These are phyloP conservation scores for Boletus speciosus DNA, from an alignment of 768 basidiomycete species.

Conservation along the genomic window DNA sequence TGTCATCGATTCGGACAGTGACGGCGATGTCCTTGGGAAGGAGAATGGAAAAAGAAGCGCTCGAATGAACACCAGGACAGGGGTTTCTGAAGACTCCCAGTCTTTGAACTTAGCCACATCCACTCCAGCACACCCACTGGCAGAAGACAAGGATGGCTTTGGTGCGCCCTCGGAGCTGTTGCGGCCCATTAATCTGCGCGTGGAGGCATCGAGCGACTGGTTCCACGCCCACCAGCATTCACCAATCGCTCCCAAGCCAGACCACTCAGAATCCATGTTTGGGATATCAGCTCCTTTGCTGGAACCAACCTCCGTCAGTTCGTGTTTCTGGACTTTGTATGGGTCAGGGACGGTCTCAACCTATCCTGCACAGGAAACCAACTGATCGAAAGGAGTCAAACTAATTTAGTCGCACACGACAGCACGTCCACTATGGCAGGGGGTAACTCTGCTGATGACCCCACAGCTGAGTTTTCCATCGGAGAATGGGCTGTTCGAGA, in stretches of 20 bases:
- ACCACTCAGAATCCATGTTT: constrained; percentile 12
- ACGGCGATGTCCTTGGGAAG: constrained; percentile 23
- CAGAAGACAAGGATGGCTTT: constrained; percentile 9
- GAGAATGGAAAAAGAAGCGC: not conserved
- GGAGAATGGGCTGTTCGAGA: constrained; percentile 72
- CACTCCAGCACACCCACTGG: not conserved
- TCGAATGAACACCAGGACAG: not conserved
- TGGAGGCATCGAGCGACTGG: not conserved
- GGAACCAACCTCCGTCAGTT: constrained; percentile 3
- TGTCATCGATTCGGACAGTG: constrained; percentile 62
- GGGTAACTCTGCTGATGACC: not conserved
- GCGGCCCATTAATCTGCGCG: not conserved
- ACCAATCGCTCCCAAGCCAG: not conserved
- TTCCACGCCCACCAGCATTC: not conserved
- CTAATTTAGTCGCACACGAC: not conserved
- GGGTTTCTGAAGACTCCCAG: not conserved
- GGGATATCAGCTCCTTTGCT: constrained; percentile 18
- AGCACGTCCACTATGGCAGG: not conserved
- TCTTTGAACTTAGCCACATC: not conserved
- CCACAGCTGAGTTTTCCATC: constrained; percentile 23
- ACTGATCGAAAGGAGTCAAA: not conserved
- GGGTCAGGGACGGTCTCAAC: not conserved
- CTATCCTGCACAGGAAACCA: constrained; percentile 1
- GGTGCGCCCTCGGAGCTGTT: constrained; percentile 29
- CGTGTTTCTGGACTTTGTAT: constrained; percentile 6